Conservation (phyloP, 1,284 basidiomycete species). For the Cronartium quercuum region DNA sequence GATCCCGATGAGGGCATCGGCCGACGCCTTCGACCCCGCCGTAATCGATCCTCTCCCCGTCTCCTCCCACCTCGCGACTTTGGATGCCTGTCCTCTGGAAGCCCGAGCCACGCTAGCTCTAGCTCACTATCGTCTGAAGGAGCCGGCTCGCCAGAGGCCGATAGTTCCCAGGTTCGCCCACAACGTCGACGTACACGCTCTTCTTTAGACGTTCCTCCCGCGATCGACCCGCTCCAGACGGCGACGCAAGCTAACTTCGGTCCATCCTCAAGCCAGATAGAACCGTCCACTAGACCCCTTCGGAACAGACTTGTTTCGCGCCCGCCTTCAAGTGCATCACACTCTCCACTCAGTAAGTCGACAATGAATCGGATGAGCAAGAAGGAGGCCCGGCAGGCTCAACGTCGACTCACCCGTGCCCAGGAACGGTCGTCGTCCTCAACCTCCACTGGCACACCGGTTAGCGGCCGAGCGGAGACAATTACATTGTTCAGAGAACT, state of each 20-base stretch:
- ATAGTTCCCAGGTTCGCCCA: not conserved
- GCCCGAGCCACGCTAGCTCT: not conserved
- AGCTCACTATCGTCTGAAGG: not conserved
- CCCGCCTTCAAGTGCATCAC: not conserved
- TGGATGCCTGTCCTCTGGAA: too few species aligned
- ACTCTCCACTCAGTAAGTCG: not conserved
- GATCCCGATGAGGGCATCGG: not conserved
- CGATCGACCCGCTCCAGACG: not conserved
- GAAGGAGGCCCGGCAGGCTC: not conserved
- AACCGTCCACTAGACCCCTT: too few species aligned
- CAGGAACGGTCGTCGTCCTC: not conserved
- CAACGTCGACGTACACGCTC: not conserved
- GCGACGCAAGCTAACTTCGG: not conserved
- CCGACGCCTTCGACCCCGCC: not conserved
- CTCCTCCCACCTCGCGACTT: too few species aligned
- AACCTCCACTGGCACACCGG: not conserved
- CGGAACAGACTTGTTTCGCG: too few species aligned
- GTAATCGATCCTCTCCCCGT: not conserved
- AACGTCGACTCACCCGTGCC: not conserved
- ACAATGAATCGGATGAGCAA: not conserved
- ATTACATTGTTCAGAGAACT: not conserved
- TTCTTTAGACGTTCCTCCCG: not conserved
- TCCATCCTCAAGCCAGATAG: not conserved
- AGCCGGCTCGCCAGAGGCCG: not conserved
- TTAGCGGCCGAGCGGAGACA: not conserved